These are phyloP conservation scores for Talaromyces sp. DNA, from an alignment of 2,329 filamentous ascomycete species.

Conservation along the genomic window DNA sequence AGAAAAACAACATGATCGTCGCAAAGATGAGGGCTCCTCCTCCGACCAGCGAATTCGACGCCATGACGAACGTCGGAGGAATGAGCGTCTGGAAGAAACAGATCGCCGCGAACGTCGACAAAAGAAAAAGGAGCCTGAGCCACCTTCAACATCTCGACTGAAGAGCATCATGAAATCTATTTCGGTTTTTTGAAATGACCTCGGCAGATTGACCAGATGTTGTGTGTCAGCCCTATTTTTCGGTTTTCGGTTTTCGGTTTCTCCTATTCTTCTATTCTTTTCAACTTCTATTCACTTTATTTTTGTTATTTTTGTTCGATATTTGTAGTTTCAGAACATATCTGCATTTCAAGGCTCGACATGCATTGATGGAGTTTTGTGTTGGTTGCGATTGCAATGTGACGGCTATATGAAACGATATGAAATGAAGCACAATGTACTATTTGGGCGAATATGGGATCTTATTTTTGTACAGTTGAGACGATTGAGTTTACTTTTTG, in stretches of 20 bases:
- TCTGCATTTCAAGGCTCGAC: neutral
- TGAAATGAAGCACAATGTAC: neutral
- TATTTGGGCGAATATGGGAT: neutral
- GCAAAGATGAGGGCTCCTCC: slow-evolving; percentile 2
- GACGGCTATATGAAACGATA: neutral
- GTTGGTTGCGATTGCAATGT: neutral
- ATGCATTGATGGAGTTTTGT: neutral
- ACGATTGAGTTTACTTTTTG: neutral
- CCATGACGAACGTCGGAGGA: slow-evolving; percentile 10
- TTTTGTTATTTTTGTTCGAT: neutral
- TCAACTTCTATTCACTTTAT: neutral
- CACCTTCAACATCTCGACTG: slow-evolving; percentile 9
- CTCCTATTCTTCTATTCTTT: neutral
- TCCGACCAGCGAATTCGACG: slow-evolving; percentile 9
- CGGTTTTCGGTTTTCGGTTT: neutral
- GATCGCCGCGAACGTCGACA: slow-evolving; percentile 5
- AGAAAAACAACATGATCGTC: slow-evolving; percentile 12
- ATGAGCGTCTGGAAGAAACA: slow-evolving; percentile 5
- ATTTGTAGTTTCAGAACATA: neutral
- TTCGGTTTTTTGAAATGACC: slow-evolving; percentile 6
- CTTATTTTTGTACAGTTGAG: neutral
- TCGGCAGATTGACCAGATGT: neutral
- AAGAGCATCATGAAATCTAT: slow-evolving; percentile 13
- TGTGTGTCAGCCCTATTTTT: neutral
- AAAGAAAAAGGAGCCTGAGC: slow-evolving; percentile 2